phyloP scores from a whole-genome alignment of 345 rosid genomes.

The Rhodomyrtus tomentosa region DNA sequence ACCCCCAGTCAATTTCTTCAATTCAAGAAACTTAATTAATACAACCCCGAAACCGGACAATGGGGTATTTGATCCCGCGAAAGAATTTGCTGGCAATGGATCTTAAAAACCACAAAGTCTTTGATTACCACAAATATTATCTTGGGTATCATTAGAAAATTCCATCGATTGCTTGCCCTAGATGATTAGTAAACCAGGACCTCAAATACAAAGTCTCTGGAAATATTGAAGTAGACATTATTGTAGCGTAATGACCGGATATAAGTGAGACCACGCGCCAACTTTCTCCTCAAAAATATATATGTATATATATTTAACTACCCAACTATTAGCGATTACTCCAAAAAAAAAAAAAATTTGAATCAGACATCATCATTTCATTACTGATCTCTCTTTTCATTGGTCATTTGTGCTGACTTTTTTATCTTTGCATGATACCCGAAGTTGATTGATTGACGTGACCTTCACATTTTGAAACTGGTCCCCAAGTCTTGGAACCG shows the following conservation, averaged over 20 bases:
- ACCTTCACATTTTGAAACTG: background rate
- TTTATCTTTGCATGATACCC: background rate
- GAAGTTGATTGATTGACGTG: background rate
- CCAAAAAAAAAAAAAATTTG: background rate
- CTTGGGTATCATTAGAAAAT: background rate
- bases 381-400: background rate
- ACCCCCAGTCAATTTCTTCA: background rate
- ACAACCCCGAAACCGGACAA: too few species aligned
- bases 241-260: background rate
- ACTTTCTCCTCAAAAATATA: background rate
- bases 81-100: background rate
- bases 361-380: background rate
- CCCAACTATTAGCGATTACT: background rate
- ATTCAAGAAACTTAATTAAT: background rate
- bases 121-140: too few species aligned
- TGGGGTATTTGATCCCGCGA: too few species aligned
- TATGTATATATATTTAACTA: background rate
- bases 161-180: background rate
- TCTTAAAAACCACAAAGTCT: background rate
- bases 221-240: background rate
- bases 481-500: background rate
- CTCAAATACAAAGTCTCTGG: background rate
- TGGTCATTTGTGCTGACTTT: background rate
- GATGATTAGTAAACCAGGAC: background rate
- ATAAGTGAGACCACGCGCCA: background rate